Conservation (phyloP, 2,329 filamentous ascomycete species). For the Ascochyta rabiei region DNA sequence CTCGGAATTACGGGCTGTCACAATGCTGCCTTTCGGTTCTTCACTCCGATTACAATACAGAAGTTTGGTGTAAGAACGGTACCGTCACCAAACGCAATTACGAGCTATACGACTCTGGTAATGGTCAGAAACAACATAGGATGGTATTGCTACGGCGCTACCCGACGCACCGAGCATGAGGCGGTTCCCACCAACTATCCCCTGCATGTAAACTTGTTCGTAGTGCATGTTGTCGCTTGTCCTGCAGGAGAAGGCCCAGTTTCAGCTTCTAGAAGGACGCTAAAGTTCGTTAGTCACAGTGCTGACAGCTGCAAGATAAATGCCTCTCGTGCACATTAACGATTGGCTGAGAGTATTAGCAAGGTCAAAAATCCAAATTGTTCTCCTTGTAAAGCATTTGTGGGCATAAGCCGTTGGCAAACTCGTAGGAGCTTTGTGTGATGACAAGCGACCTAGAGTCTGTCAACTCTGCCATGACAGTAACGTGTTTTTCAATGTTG, state of each 20-base stretch:
- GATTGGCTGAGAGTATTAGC: background rate
- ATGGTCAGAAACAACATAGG: background rate
- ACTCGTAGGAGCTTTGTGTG: background rate
- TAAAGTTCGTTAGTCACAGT: background rate
- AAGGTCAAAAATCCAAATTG: background rate
- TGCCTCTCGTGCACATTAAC: background rate
- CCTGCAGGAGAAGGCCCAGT: background rate
- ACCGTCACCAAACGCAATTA: background rate
- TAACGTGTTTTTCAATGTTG: background rate
- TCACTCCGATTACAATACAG: background rate
- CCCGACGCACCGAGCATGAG: background rate
- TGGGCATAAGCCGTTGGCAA: background rate
- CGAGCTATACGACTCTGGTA: background rate
- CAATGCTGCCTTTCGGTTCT: too few relatives aligned
- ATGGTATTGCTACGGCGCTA: background rate
- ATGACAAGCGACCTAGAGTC: background rate
- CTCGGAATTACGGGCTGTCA: background rate
- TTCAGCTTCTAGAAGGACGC: conserved; percentile 11
- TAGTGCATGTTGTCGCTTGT: background rate
- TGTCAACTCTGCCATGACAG: background rate
- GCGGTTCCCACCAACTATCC: background rate
- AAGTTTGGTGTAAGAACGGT: background rate
- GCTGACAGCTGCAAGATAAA: conserved; percentile 4
- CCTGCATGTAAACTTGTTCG: background rate
- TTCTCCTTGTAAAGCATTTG: background rate